Conservation (phyloP, 768 basidiomycete species). For the Crepidotus variabilis region DNA sequence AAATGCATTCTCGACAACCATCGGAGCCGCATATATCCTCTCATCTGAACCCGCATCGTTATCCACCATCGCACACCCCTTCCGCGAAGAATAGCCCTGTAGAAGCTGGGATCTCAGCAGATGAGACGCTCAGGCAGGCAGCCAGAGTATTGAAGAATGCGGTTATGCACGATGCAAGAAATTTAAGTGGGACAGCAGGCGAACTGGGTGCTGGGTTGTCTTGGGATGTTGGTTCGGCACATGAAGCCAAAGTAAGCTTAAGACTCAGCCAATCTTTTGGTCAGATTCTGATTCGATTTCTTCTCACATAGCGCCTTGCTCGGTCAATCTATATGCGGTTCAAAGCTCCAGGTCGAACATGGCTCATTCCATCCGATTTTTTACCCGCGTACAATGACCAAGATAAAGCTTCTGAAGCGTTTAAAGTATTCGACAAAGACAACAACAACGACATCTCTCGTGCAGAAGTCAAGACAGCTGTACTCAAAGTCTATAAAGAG, state of each 20-base stretch:
- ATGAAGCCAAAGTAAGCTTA: conserved; percentile 60
- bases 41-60: conserved; percentile 29
- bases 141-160: conserved; percentile 67
- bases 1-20: conserved; percentile 8
- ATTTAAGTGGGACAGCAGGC: conserved; percentile 47
- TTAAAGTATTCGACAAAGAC: conserved; percentile 74
- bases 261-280: background rate
- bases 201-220: conserved; percentile 37
- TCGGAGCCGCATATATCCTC: conserved; percentile 15
- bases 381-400: conserved; percentile 60
- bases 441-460: conserved; percentile 74
- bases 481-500: conserved; percentile 75
- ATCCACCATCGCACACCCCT: conserved; percentile 31
- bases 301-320: conserved; percentile 51
- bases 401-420: conserved; percentile 58
- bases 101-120: conserved; percentile 16
- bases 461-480: conserved; percentile 66
- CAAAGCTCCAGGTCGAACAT: conserved; percentile 49
- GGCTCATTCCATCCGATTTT: conserved; percentile 68
- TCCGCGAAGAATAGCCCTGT: background rate
- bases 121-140: conserved; percentile 47
- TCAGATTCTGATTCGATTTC: background rate
- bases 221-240: conserved; percentile 52
- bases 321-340: conserved; percentile 62
- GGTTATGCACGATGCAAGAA: conserved; percentile 72